phyloP scores from a whole-genome alignment of 1,284 basidiomycete species.

The Naganishia sp. region DNA sequence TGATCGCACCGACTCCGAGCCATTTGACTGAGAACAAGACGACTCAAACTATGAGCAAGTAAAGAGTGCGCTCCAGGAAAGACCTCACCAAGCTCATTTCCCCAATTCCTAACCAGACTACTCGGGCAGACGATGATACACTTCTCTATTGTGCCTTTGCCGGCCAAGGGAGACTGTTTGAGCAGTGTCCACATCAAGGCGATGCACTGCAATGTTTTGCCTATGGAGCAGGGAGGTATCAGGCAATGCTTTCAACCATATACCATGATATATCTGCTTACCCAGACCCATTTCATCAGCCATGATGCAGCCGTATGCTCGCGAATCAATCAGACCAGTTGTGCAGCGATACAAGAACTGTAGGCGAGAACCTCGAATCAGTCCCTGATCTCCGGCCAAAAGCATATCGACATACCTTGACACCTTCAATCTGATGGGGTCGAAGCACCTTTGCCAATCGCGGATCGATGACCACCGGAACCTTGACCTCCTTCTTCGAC shows the following conservation, averaged over 20 bases:
- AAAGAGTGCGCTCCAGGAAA: background rate
- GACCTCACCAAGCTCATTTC: constrained; percentile 82
- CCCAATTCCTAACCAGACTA: constrained; percentile 97
- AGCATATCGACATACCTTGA: constrained; percentile 65
- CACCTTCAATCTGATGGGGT: constrained; percentile 97
- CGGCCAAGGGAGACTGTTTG: constrained; percentile 88
- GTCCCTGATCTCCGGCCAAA: background rate
- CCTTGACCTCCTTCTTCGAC: constrained; percentile 71
- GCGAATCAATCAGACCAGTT: constrained; percentile 86
- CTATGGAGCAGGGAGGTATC: constrained; percentile 36
- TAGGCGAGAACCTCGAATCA: background rate
- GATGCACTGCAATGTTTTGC: constrained; percentile 94
- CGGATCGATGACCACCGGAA: constrained; percentile 96
- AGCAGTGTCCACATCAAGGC: constrained; percentile 94
- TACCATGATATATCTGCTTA: constrained; percentile 37
- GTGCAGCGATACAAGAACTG: constrained; percentile 94
- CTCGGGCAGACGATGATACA: constrained; percentile 97
- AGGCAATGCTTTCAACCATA: background rate
- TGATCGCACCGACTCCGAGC: constrained; percentile 81
- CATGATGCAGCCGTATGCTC: constrained; percentile 97
- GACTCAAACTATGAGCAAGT: constrained; percentile 15
- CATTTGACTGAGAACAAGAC: constrained; percentile 69
- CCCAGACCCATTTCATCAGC: constrained; percentile 99
- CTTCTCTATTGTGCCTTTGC: constrained; percentile 90
- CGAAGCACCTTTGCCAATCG: constrained; percentile 80